A percentile compares a stretch with the other conserved stretches of the same genome.
These are phyloP conservation scores for Agaricus blazei DNA, from an alignment of 768 basidiomycete genomes.

Conservation along the genomic window DNA sequence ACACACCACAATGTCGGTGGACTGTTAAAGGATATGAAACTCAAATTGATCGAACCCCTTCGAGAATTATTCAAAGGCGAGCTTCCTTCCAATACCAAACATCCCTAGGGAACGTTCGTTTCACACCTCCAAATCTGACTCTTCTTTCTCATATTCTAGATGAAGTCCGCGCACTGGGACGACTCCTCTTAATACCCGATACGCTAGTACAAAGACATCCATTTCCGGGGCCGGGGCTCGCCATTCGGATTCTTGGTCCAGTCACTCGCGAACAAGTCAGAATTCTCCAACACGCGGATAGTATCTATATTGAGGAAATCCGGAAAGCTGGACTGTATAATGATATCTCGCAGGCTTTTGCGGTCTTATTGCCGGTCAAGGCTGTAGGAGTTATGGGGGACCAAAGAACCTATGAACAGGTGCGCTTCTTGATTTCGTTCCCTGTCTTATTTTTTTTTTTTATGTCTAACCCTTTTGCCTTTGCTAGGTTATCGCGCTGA, in stretches of 20 bases:
- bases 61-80: slow-evolving; percentile 97
- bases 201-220: slow-evolving; percentile 95
- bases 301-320: slow-evolving; percentile 97
- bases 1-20: slow-evolving; percentile 99
- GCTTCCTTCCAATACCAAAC: slow-evolving; percentile 5
- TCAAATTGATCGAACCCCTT: slow-evolving; percentile 96
- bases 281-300: slow-evolving; percentile 87
- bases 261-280: slow-evolving; percentile 91
- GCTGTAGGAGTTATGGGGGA: slow-evolving; percentile 99
- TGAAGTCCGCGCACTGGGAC: slow-evolving; percentile 91
- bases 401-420: slow-evolving; percentile 93
- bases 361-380: slow-evolving; percentile 89
- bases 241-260: slow-evolving; percentile 95
- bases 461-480: neutral
- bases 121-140: neutral
- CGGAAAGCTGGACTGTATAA: slow-evolving; percentile 89
- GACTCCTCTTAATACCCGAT: slow-evolving; percentile 85
- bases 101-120: no score
- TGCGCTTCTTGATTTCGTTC: slow-evolving; percentile 18
- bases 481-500: slow-evolving; percentile 78
- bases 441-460: no score
- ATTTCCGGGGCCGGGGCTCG: slow-evolving; percentile 97
- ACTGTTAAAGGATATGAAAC: slow-evolving; percentile 93
- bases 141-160: slow-evolving; percentile 42
- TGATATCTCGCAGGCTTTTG: slow-evolving; percentile 94